A percentile compares a stretch with the other conserved stretches of the same genome.
phyloP scores from a whole-genome alignment of 2,329 filamentous ascomycete species.

The Gnomoniopsis sp. region DNA sequence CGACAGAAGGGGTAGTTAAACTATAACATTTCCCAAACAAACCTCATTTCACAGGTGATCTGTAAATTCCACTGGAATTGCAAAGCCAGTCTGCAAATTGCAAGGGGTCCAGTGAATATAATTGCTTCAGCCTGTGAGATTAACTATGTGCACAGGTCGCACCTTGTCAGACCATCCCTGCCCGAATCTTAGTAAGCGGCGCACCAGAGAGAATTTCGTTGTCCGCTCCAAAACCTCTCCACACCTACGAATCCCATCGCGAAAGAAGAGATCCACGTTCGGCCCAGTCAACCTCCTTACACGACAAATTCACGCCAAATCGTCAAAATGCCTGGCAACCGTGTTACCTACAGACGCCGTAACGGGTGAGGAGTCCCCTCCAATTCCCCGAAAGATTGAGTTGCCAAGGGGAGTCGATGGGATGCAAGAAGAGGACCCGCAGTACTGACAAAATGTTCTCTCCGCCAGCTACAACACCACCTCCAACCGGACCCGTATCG shows the following conservation, averaged over 20 bases:
- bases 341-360: constrained; percentile 70
- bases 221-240: constrained; percentile 4
- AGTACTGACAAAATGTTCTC: constrained; percentile 21
- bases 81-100: too few species aligned
- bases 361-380: constrained; percentile 63
- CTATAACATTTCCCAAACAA: too few species aligned
- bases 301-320: constrained; percentile 26
- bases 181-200: neutral
- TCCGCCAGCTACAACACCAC: constrained; percentile 88
- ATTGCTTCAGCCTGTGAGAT: too few species aligned
- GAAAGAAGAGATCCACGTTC: constrained; percentile 18
- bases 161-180: too few species aligned
- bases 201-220: constrained; percentile 5
- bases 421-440: neutral
- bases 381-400: constrained; percentile 17
- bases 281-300: constrained; percentile 12
- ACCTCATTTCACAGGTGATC: too few species aligned
- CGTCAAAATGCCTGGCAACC: constrained; percentile 56
- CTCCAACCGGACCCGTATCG: constrained; percentile 92
- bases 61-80: too few species aligned
- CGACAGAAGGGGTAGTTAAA: too few species aligned
- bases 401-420: neutral
- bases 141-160: too few species aligned
- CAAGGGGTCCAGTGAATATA: too few species aligned
- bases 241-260: constrained; percentile 1